Evolutionary conservation across 148 eudicot species (phyloP).

Genomic region (Nyssa sinensis): DNA sequence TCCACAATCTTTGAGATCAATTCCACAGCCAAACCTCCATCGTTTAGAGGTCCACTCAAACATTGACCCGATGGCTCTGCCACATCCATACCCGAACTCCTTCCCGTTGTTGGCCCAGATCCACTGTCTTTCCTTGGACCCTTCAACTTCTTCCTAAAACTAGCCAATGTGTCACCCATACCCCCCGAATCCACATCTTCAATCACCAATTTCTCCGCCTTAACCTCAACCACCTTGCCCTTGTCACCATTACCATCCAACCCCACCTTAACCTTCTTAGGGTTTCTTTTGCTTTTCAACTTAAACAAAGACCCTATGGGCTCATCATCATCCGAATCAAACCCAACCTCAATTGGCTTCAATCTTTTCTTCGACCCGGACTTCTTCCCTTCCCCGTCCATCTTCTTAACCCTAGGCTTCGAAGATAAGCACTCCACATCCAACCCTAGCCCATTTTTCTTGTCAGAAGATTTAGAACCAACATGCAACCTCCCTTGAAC

Average conservation of each 20-base stretch:
- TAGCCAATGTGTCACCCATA: constrained; percentile 92
- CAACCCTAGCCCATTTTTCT: constrained; percentile 33
- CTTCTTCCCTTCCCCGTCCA: constrained; percentile 64
- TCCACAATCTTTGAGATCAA: constrained; percentile 6
- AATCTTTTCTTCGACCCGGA: constrained; percentile 57
- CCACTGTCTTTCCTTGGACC: constrained; percentile 68
- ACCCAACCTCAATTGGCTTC: constrained; percentile 30
- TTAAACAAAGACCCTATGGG: constrained; percentile 73
- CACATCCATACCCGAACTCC: constrained; percentile 19
- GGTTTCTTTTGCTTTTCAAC: constrained; percentile 52
- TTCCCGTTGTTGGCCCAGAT: constrained; percentile 24
- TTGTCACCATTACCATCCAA: constrained; percentile 31
- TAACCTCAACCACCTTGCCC: constrained; percentile 30
- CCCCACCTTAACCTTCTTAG: constrained; percentile 56
- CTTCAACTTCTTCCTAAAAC: constrained; percentile 84
- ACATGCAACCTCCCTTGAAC: neutral
- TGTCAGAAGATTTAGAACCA: constrained; percentile 17
- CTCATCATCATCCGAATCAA: constrained; percentile 82
- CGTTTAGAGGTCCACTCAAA: constrained; percentile 22
- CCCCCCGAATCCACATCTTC: constrained; percentile 56
- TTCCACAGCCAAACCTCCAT: constrained; percentile 22
- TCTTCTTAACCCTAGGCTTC: constrained; percentile 32
- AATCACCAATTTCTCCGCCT: constrained; percentile 29
- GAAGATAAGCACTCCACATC: constrained; percentile 20
- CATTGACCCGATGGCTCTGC: constrained; percentile 30